These are phyloP conservation scores for Sporothrix curviconia DNA, from an alignment of 2,329 filamentous ascomycete genomes.

Conservation along the genomic window DNA sequence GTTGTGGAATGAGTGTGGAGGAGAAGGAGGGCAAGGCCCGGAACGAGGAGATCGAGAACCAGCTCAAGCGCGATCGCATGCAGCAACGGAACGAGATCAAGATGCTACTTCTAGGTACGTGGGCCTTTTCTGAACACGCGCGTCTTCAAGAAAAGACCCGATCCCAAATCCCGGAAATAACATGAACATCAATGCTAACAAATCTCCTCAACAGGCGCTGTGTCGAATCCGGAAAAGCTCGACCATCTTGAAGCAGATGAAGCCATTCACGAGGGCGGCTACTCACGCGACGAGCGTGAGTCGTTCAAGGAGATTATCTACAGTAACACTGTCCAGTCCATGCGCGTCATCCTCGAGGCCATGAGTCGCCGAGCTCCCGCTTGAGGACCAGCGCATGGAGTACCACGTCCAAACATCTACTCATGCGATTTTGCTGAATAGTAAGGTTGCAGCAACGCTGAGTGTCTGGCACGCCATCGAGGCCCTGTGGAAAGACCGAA, in stretches of 20 bases:
- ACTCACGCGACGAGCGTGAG: slow-evolving; percentile 79
- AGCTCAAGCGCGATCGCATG: slow-evolving; percentile 97
- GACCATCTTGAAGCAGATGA: slow-evolving; percentile 95
- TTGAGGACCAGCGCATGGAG: slow-evolving; percentile 87
- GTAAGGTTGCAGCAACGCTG: too few species aligned
- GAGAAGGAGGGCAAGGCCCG: slow-evolving; percentile 99
- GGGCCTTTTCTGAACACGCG: too few species aligned
- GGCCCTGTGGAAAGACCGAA: slow-evolving; percentile 86
- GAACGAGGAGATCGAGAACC: slow-evolving; percentile 99
- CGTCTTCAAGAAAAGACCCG: too few species aligned
- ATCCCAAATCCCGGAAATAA: too few species aligned
- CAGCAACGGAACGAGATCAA: slow-evolving; percentile 99
- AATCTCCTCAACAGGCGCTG: slow-evolving; percentile 66
- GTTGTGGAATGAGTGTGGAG: slow-evolving; percentile 99
- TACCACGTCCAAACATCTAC: slow-evolving; percentile 97
- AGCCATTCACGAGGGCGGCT: slow-evolving; percentile 97
- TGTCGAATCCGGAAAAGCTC: slow-evolving; percentile 97
- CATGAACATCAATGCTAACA: too few species aligned
- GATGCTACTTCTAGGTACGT: slow-evolving; percentile 94
- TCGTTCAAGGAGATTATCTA: slow-evolving; percentile 67
- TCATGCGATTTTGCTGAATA: slow-evolving; percentile 99
- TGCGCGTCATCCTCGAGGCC: slow-evolving; percentile 62
- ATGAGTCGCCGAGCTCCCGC: slow-evolving; percentile 67
- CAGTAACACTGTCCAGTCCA: slow-evolving; percentile 63
- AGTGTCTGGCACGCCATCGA: slow-evolving; percentile 91